Percentiles rank a stretch among this genome's conserved stretches.
phyloP scores from a whole-genome alignment of 129 eudicot species.

The Centaurea solstitialis region DNA sequence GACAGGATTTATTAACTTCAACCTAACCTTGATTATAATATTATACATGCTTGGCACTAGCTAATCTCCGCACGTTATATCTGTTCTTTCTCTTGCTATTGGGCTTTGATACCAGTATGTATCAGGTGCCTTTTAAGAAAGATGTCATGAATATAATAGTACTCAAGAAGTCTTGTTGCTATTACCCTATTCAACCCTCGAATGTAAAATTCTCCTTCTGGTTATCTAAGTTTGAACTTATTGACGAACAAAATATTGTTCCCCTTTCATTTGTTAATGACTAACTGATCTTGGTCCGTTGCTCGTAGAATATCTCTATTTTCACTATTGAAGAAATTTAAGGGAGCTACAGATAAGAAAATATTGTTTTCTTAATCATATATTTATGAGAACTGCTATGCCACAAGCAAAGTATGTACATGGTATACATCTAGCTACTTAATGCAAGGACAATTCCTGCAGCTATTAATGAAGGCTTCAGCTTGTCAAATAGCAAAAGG shows the following conservation, averaged over 20 bases:
- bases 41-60: not conserved
- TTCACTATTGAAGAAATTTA: not conserved
- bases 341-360: not conserved
- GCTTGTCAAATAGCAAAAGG: constrained; percentile 70
- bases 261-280: not conserved
- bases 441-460: constrained; percentile 23
- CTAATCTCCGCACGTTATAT: not conserved
- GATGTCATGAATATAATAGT: no score
- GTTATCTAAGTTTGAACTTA: not conserved
- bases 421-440: not conserved
- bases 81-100: not conserved
- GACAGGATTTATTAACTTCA: not conserved
- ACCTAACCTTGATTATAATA: not conserved
- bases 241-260: not conserved
- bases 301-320: not conserved
- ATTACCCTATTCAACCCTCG: not conserved
- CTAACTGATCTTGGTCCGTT: not conserved
- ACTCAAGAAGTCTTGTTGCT: not conserved
- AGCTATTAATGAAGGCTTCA: constrained; percentile 77
- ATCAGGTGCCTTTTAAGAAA: not conserved
- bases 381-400: not conserved
- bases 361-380: not conserved
- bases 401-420: not conserved
- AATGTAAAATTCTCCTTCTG: not conserved
- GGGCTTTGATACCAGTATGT: not conserved